A percentile compares a stretch with the other conserved stretches of the same genome.
phyloP scores from a whole-genome alignment of 257 asterid species.

The Capsicum baccatum region DNA sequence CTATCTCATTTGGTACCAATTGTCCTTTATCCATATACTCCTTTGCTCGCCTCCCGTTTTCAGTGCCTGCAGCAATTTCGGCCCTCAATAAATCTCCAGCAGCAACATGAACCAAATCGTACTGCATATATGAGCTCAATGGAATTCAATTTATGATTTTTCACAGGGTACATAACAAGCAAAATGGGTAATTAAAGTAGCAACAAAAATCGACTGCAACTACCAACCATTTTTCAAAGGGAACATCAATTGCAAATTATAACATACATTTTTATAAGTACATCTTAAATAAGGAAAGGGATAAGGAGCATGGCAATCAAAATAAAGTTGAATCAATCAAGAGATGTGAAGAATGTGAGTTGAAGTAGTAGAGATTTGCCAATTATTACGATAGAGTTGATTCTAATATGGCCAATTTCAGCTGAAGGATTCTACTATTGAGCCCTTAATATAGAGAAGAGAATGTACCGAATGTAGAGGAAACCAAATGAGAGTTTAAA shows the following conservation, averaged over 20 bases:
- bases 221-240: neutral
- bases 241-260: neutral
- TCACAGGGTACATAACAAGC: constrained; percentile 26
- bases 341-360: neutral
- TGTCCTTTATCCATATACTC: constrained; percentile 95
- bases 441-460: neutral
- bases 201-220: neutral
- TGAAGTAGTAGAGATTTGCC: neutral
- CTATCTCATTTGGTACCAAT: constrained; percentile 91
- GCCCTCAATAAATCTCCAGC: constrained; percentile 98
- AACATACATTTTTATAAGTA: neutral
- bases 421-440: neutral
- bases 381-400: neutral
- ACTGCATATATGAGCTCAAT: constrained; percentile 59
- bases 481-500: neutral
- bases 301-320: neutral
- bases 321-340: neutral
- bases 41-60: constrained; percentile 89
- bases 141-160: constrained; percentile 34
- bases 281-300: neutral
- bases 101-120: constrained; percentile 88
- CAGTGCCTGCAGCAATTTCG: constrained; percentile 84
- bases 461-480: neutral
- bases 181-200: constrained; percentile 6
- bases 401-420: neutral